Percentiles rank a stretch among this genome's conserved stretches.
Evolutionary conservation across 2,329 filamentous ascomycete species (phyloP).

Genomic region (Botrytis aclada): DNA sequence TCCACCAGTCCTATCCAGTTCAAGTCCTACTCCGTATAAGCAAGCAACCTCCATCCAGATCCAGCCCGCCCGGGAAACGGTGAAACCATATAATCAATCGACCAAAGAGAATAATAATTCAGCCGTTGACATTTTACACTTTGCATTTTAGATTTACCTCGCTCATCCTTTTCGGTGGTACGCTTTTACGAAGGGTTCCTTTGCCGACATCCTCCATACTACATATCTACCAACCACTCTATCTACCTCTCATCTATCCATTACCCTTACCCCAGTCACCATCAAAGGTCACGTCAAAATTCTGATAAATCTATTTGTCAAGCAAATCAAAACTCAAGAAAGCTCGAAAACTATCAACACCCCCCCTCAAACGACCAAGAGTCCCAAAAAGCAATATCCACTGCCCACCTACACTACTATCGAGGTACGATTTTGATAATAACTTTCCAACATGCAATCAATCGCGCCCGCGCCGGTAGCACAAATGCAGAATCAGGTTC

Average conservation of each 20-base stretch:
- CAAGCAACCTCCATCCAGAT: neutral
- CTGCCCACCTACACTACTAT: neutral
- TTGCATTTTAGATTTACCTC: neutral
- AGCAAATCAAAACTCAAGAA: constrained; percentile 12
- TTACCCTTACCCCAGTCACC: neutral
- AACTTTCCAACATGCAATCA: constrained; percentile 31
- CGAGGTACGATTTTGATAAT: neutral
- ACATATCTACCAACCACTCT: neutral
- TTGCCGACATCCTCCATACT: neutral
- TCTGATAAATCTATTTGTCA: constrained; percentile 18
- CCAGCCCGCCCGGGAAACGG: neutral
- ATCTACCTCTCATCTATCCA: neutral
- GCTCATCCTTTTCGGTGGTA: neutral
- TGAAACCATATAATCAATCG: neutral
- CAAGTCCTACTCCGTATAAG: neutral
- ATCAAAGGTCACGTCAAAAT: constrained; percentile 6
- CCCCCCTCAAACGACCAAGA: neutral
- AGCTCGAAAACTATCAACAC: neutral
- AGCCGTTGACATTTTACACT: neutral
- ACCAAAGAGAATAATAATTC: neutral
- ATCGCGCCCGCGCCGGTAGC: constrained; percentile 36
- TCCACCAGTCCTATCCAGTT: neutral
- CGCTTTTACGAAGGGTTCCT: neutral
- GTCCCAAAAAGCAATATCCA: neutral
- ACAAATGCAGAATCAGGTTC: constrained; percentile 35